Evolutionary conservation across 164 flowering plant genomes (phyloP).

Genomic region (Tinospora cordifolia): DNA sequence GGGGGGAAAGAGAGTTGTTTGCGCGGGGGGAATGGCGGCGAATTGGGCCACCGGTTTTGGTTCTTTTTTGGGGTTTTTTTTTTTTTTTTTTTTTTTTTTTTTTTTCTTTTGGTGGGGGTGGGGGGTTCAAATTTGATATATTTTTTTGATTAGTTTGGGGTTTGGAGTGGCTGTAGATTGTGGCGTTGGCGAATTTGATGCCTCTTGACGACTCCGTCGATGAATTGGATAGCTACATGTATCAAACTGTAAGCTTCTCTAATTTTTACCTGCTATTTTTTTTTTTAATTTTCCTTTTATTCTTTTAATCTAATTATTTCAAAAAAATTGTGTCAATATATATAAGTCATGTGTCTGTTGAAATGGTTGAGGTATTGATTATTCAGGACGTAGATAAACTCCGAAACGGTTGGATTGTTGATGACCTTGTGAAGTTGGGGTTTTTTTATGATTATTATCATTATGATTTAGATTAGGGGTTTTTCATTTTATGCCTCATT

Average conservation of each 20-base stretch:
- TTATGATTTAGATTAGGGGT: too few relatives aligned
- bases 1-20: conserved; percentile 98
- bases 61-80: not conserved
- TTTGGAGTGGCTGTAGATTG: conserved; percentile 40
- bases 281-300: not conserved
- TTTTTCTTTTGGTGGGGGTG: not conserved
- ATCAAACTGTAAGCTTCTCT: conserved; percentile 69
- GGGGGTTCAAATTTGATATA: not conserved
- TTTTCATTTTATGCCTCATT: too few relatives aligned
- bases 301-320: not conserved
- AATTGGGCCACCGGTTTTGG: conserved; percentile 75
- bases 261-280: not conserved
- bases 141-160: conserved; percentile 1
- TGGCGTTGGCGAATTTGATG: conserved; percentile 90
- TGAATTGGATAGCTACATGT: conserved; percentile 95
- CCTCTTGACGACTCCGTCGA: conserved; percentile 81
- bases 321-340: too few relatives aligned
- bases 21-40: conserved; percentile 85
- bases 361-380: not conserved
- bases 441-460: too few relatives aligned
- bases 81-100: not conserved
- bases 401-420: not conserved
- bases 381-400: not conserved
- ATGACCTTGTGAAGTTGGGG: too few relatives aligned
- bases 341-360: too few relatives aligned